A percentile compares a stretch with the other conserved stretches of the same genome.
Evolutionary conservation across 2,329 filamentous ascomycete genomes (phyloP).

Genomic region (Verticillium tricorpus): DNA sequence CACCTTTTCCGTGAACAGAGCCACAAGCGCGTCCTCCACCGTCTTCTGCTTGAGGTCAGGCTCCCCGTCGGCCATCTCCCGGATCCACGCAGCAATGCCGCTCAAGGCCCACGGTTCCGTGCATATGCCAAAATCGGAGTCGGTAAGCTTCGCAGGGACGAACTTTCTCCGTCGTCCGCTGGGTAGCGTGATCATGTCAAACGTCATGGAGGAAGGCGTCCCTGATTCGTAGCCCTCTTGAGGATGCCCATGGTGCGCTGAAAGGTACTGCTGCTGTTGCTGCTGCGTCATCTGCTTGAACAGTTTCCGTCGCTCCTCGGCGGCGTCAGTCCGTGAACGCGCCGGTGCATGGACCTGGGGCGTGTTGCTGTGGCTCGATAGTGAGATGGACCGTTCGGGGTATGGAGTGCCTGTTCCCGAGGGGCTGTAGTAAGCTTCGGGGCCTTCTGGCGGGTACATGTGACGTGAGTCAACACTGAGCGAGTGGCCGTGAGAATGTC

Average conservation of each 20-base stretch:
- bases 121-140: slow-evolving; percentile 79
- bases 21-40: slow-evolving; percentile 82
- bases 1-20: slow-evolving; percentile 88
- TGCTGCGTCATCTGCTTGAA: slow-evolving; percentile 45
- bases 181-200: slow-evolving; percentile 82
- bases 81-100: slow-evolving; percentile 80
- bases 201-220: slow-evolving; percentile 52
- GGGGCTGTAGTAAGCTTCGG: slow-evolving; percentile 45
- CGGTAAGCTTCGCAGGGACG: slow-evolving; percentile 75
- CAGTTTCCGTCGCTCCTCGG: slow-evolving; percentile 59
- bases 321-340: slow-evolving; percentile 90
- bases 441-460: slow-evolving; percentile 32
- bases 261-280: slow-evolving; percentile 45
- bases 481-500: slow-evolving; percentile 44
- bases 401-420: background rate
- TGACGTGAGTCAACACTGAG: slow-evolving; percentile 41
- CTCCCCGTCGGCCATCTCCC: slow-evolving; percentile 85
- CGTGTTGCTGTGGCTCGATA: slow-evolving; percentile 76
- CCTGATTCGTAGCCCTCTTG: slow-evolving; percentile 55
- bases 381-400: slow-evolving; percentile 71
- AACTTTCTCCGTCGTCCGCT: slow-evolving; percentile 78
- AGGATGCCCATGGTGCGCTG: slow-evolving; percentile 44
- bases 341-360: slow-evolving; percentile 78
- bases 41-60: slow-evolving; percentile 79
- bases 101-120: slow-evolving; percentile 90